Evolutionary conservation across 805 yeast species (phyloP).

Genomic region (Nakazawaea ishiwadae): DNA sequence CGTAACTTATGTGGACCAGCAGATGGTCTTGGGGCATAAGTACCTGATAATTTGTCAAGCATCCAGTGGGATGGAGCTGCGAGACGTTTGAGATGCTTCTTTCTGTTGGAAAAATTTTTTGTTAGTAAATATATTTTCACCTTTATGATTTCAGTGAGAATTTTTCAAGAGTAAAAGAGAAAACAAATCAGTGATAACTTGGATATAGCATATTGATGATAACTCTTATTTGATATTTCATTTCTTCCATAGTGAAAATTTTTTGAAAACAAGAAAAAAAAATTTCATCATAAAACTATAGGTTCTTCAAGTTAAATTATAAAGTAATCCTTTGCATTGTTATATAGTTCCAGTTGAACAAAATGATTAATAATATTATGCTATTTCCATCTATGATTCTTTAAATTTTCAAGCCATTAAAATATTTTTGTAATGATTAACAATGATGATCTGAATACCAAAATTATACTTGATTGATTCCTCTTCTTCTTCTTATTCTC

Average conservation of each 20-base stretch:
- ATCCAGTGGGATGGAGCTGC: constrained; percentile 99
- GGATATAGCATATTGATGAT: no score
- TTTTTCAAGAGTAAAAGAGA: background rate
- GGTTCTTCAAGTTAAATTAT: background rate
- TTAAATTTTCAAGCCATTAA: no score
- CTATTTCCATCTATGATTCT: no score
- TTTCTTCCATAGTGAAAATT: background rate
- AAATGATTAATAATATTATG: no score
- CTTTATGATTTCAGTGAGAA: no score
- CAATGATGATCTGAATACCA: no score
- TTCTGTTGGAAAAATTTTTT: constrained; percentile 44
- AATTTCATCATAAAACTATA: background rate
- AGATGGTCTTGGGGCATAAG: constrained; percentile 99
- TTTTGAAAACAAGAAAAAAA: background rate
- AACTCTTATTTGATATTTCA: background rate
- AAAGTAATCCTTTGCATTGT: no score
- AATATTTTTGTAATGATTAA: no score
- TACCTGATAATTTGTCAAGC: constrained; percentile 99
- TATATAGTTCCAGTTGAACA: no score
- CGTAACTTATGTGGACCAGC: constrained; percentile 99
- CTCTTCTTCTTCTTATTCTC: background rate
- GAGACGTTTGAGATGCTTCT: constrained; percentile 98
- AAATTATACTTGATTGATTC: background rate
- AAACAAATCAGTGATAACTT: background rate
- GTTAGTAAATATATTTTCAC: background rate